These are phyloP conservation scores for Acrocalymma vagum DNA, from an alignment of 2,329 filamentous ascomycete species.

Conservation along the genomic window DNA sequence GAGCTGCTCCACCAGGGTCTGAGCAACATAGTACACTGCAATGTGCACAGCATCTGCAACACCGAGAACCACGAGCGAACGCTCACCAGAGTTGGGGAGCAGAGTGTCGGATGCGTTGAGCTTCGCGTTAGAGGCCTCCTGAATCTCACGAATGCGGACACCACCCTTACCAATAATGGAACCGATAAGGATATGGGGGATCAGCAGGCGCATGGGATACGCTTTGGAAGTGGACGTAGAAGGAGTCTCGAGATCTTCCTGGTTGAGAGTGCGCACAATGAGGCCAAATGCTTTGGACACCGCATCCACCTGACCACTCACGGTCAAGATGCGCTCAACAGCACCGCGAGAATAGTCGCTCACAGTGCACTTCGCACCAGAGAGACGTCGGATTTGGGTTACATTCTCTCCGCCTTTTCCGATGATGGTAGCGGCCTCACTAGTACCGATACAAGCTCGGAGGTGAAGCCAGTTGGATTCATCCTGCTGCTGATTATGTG, in stretches of 20 bases:
- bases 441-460: conserved; percentile 94
- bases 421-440: conserved; percentile 96
- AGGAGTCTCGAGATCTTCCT: conserved; percentile 86
- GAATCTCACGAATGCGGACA: conserved; percentile 95
- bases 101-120: conserved; percentile 96
- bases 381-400: conserved; percentile 92
- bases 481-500: conserved; percentile 70
- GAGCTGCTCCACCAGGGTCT: conserved; percentile 96
- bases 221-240: conserved; percentile 96
- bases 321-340: conserved; percentile 95
- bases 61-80: conserved; percentile 96
- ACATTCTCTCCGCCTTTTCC: conserved; percentile 99
- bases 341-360: conserved; percentile 98
- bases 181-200: conserved; percentile 96
- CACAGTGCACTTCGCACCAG: conserved; percentile 97
- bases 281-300: conserved; percentile 98
- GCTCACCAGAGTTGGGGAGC: conserved; percentile 92
- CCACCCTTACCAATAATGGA: conserved; percentile 99
- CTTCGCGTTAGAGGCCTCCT: conserved; percentile 94
- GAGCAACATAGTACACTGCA: conserved; percentile 97
- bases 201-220: conserved; percentile 92
- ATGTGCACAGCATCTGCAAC: conserved; percentile 99
- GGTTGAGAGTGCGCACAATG: conserved; percentile 97
- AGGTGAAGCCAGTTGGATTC: conserved; percentile 98
- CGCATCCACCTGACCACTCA: conserved; percentile 95